Conservation (phyloP, 2,329 filamentous ascomycete genomes). For the Ophiocordyceps camponoti-rufipedis region DNA sequence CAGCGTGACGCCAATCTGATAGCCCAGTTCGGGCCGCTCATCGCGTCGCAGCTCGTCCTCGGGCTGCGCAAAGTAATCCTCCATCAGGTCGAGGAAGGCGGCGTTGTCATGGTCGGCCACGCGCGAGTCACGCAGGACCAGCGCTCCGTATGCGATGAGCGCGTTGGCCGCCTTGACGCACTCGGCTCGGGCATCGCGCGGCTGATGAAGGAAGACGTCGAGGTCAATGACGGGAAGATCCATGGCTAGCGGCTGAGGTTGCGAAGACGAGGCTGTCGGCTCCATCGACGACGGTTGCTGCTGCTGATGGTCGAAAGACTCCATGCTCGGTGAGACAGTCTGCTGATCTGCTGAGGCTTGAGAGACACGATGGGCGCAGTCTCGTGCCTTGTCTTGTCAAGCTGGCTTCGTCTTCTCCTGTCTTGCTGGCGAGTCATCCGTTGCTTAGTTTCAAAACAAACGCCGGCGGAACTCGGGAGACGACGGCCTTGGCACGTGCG, state of each 20-base stretch:
- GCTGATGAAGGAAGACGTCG: constrained; percentile 31
- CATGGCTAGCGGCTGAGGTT: constrained; percentile 22
- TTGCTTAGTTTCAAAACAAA: neutral
- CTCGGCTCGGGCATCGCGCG: constrained; percentile 26
- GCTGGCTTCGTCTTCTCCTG: neutral
- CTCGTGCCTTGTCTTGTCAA: neutral
- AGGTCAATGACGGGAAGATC: constrained; percentile 42
- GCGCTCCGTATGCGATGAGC: constrained; percentile 40
- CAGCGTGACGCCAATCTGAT: constrained; percentile 43
- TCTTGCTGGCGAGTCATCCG: neutral
- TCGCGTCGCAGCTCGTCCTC: constrained; percentile 25
- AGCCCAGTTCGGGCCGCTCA: constrained; percentile 38
- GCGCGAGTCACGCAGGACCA: constrained; percentile 41
- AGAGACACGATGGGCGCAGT: neutral
- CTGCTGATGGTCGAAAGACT: neutral
- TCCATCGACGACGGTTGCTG: neutral
- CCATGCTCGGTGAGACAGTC: neutral
- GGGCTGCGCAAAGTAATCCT: constrained; percentile 45
- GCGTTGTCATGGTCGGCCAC: constrained; percentile 36
- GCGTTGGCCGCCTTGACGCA: constrained; percentile 34
- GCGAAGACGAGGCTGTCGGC: constrained; percentile 2
- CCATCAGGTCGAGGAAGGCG: constrained; percentile 40
- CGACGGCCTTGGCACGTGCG: neutral
- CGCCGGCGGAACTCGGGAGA: too few relatives aligned
- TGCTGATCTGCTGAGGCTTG: neutral